Evolutionary conservation across 2,329 filamentous ascomycete species (phyloP).

Genomic region (Xylariaceae sp.): DNA sequence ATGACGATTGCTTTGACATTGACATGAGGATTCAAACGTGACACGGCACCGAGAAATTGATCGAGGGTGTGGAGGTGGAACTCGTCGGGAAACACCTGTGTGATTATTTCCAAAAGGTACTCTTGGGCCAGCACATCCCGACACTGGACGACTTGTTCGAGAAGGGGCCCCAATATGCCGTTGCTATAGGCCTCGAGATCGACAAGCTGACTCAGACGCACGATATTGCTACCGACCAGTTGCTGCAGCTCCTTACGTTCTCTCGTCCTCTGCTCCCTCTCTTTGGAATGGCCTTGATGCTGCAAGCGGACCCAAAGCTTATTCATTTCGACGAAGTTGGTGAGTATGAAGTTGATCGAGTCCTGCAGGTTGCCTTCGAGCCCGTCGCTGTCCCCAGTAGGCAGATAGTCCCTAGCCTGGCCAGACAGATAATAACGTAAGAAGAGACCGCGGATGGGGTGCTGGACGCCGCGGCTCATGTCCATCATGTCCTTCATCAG

Average conservation of each 20-base stretch:
- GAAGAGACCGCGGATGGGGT: slow-evolving; percentile 92
- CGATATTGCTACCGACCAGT: slow-evolving; percentile 92
- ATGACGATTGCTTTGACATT: slow-evolving; percentile 98
- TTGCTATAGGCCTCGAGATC: slow-evolving; percentile 93
- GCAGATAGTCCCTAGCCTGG: slow-evolving; percentile 86
- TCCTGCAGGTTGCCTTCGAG: slow-evolving; percentile 95
- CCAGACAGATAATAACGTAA: slow-evolving; percentile 94
- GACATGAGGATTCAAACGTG: slow-evolving; percentile 89
- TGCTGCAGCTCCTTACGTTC: slow-evolving; percentile 94
- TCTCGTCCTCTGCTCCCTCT: slow-evolving; percentile 87
- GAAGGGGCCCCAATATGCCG: slow-evolving; percentile 77
- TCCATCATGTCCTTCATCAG: slow-evolving; percentile 99
- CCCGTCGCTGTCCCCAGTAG: slow-evolving; percentile 76
- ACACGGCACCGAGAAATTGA: slow-evolving; percentile 88
- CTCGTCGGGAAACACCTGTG: slow-evolving; percentile 97
- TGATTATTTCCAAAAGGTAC: slow-evolving; percentile 96
- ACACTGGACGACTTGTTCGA: slow-evolving; percentile 97
- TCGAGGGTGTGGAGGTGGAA: slow-evolving; percentile 97
- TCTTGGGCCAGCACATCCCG: slow-evolving; percentile 95
- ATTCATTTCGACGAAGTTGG: slow-evolving; percentile 99
- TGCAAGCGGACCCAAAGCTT: slow-evolving; percentile 98
- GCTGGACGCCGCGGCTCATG: slow-evolving; percentile 97
- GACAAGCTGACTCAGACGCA: slow-evolving; percentile 89
- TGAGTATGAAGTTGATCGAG: slow-evolving; percentile 96
- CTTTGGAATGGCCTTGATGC: slow-evolving; percentile 93